phyloP scores from a whole-genome alignment of 352 stramenopile genomes.

The Nothophytophthora sp. region DNA sequence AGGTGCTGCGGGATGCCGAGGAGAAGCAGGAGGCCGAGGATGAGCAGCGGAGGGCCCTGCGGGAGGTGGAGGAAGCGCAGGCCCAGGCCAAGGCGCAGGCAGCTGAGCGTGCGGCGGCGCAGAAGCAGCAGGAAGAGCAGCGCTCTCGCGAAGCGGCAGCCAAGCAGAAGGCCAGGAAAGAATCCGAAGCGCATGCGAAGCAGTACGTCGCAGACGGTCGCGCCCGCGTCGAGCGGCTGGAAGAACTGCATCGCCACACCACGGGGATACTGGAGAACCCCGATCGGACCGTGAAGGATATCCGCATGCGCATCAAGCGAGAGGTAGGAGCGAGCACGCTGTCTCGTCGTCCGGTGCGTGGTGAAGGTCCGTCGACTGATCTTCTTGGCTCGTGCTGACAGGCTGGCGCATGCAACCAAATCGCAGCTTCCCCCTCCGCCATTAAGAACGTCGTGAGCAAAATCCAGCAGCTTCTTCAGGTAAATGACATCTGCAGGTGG shows the following conservation, averaged over 20 bases:
- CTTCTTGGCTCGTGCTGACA: slow-evolving; percentile 8
- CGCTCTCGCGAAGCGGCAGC: slow-evolving; percentile 33
- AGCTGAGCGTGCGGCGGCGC: slow-evolving; percentile 21
- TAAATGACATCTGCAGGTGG: too few relatives aligned
- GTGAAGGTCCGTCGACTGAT: slow-evolving; percentile 1
- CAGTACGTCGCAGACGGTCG: slow-evolving; percentile 48
- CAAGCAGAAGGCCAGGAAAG: slow-evolving; percentile 32
- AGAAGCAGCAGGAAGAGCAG: slow-evolving; percentile 37
- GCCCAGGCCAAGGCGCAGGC: slow-evolving; percentile 30
- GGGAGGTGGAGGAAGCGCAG: slow-evolving; percentile 33
- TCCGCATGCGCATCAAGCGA: slow-evolving; percentile 70
- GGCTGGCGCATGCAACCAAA: slow-evolving; percentile 83
- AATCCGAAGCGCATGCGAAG: slow-evolving; percentile 35
- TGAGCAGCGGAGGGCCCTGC: slow-evolving; percentile 18
- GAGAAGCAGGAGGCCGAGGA: slow-evolving; percentile 27
- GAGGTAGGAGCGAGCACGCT: too few relatives aligned
- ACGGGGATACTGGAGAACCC: slow-evolving; percentile 50
- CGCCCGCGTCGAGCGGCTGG: slow-evolving; percentile 43
- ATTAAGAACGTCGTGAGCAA: slow-evolving; percentile 72
- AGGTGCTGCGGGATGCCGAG: slow-evolving; percentile 25
- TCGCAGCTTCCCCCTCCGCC: slow-evolving; percentile 62
- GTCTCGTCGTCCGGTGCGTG: too few relatives aligned
- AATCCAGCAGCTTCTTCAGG: slow-evolving; percentile 63
- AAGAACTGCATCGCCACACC: slow-evolving; percentile 48
- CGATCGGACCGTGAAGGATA: slow-evolving; percentile 57